Evolutionary conservation across 345 rosid genomes (phyloP).

Genomic region (Xanthoceras sorbifolium): DNA sequence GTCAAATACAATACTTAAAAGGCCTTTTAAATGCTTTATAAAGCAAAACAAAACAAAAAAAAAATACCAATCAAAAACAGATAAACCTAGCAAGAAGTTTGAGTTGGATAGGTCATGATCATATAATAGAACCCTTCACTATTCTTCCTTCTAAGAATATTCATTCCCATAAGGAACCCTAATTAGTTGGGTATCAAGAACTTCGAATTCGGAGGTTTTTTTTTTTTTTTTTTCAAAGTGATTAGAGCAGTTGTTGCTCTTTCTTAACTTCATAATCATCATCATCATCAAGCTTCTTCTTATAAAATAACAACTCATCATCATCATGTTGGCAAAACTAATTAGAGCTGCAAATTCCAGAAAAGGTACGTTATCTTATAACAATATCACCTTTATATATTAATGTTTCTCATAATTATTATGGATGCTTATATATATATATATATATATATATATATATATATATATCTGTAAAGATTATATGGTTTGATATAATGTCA

Average conservation of each 20-base stretch:
- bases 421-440: background rate
- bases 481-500: background rate
- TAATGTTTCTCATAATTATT: background rate
- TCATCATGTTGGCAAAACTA: constrained; percentile 37
- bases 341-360: constrained; percentile 27
- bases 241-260: background rate
- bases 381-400: background rate
- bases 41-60: constrained; percentile 16
- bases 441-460: background rate
- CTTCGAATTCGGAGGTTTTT: background rate
- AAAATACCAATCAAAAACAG: constrained; percentile 18
- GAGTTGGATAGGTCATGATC: background rate
- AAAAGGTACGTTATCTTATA: constrained; percentile 27
- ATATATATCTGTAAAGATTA: background rate
- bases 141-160: constrained; percentile 2
- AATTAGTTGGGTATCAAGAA: background rate
- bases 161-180: background rate
- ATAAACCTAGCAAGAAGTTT: constrained; percentile 20
- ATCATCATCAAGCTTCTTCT: background rate
- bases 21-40: constrained; percentile 15
- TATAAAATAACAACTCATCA: background rate
- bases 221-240: too few relatives aligned
- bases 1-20: constrained; percentile 20
- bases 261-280: background rate
- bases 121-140: background rate